Base-by-base conservation (phyloP, 495 filamentous ascomycete species). In the Staphylotrichum longicolle region DNA sequence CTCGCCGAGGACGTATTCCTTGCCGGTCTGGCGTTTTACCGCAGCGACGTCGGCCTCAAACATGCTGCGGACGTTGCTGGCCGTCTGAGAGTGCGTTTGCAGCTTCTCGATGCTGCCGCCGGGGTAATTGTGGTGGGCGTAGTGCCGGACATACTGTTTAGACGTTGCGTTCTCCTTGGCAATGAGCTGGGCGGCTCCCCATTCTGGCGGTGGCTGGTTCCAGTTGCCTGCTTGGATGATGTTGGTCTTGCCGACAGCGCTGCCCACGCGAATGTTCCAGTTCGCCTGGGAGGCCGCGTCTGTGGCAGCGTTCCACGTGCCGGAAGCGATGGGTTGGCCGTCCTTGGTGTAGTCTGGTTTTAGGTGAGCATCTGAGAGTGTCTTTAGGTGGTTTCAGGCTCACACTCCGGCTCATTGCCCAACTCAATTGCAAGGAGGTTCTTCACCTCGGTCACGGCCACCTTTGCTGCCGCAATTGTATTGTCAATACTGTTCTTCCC, bases 391-490 rank as follows among this genome's bases (percentile, higher is more conserved):
- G 20, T 6, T 1, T 10, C 3, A 11, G 0, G 11, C 79, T 61
- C 70, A 83, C 84, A 85, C 64, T 85, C 82, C 0, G 83, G 83
- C 57, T 86, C 83, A 54, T 87, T 87, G 2, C 84, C 83, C 2
- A 87, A 72, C 64, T 87, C 85, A 47, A 87, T 81, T 2, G 83
- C 79, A 37, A 82, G 74, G 27, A 86, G 66, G 59, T 84, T 86
- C 8, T 60, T 66, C 48, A 83, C 78, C 34, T 77, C 68, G 0
- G 61, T 62, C 20, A 77, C 74, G 1, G 77, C 81, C 1, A 80
- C 68, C 44, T 73, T 77, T 0, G 84, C 82, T 1, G 85, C 84
- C 0, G 75, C 72, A 45, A 85, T 82, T 0, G 82, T 85, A 59
- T 86, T 86, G 3, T 71, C 70, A 46, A 84, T 72, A 14, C 85